These are phyloP conservation scores for Fusarium decemcellulare DNA, from an alignment of 2,329 filamentous ascomycete genomes.

Conservation along the genomic window DNA sequence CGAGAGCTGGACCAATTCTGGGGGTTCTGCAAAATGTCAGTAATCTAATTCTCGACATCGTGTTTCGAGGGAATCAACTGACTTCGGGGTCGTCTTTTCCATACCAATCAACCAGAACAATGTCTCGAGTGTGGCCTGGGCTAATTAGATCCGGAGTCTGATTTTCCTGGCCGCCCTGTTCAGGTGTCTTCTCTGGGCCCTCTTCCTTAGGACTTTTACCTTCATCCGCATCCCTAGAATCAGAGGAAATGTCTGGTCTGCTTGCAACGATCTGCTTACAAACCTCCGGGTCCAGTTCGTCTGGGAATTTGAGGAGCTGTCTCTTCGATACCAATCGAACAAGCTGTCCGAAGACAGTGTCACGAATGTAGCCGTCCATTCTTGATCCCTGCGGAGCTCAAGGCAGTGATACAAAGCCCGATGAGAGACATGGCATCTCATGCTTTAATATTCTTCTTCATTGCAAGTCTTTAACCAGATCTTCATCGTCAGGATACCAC, in stretches of 20 bases:
- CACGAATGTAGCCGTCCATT: background rate
- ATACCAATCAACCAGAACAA: conserved; percentile 1
- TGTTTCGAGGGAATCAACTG: background rate
- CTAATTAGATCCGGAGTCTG: background rate
- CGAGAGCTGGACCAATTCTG: background rate
- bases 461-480: background rate
- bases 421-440: background rate
- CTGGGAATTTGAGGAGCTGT: background rate
- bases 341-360: background rate
- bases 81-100: background rate
- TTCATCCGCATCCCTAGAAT: background rate
- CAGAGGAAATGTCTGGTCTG: background rate
- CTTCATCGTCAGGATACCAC: background rate
- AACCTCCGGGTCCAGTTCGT: background rate
- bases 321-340: background rate
- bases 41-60: background rate
- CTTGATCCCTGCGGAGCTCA: background rate
- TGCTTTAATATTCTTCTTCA: background rate
- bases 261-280: background rate
- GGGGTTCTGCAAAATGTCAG: background rate
- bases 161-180: background rate
- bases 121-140: background rate
- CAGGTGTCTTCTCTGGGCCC: background rate
- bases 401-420: background rate
- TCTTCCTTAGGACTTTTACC: background rate